Conservation (phyloP, 208 protist species). For the Leishmania amazonensis region DNA sequence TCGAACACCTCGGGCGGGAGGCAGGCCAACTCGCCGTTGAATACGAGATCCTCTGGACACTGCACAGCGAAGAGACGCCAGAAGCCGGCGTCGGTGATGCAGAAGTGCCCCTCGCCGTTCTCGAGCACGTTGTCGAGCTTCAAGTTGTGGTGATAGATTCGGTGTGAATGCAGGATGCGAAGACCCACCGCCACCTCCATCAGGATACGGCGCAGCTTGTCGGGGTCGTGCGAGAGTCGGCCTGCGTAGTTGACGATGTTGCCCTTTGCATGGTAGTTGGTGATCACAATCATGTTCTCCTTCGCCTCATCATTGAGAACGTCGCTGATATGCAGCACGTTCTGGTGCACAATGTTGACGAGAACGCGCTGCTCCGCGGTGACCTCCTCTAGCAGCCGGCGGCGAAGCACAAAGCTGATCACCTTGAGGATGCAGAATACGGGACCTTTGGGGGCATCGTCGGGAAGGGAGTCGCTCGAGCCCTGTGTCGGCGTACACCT, state of each 20-base stretch:
- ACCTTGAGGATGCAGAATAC: slow-evolving; percentile 62
- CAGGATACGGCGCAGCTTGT: slow-evolving; percentile 56
- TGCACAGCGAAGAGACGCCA: slow-evolving; percentile 73
- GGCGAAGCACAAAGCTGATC: slow-evolving; percentile 71
- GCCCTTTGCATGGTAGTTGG: slow-evolving; percentile 47
- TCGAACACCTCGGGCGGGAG: slow-evolving; percentile 83
- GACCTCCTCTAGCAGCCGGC: slow-evolving; percentile 43
- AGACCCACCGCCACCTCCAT: slow-evolving; percentile 65
- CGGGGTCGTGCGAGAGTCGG: slow-evolving; percentile 47
- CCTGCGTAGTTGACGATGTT: slow-evolving; percentile 52
- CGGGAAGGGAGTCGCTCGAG: not conserved
- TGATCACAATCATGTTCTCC: slow-evolving; percentile 80
- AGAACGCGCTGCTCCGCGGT: slow-evolving; percentile 62
- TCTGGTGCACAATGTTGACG: slow-evolving; percentile 52
- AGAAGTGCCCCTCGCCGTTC: slow-evolving; percentile 45
- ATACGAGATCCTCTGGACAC: slow-evolving; percentile 76
- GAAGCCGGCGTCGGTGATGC: slow-evolving; percentile 79
- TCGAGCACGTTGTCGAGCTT: slow-evolving; percentile 84
- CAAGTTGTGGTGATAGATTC: slow-evolving; percentile 84
- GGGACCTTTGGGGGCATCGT: slow-evolving; percentile 9
- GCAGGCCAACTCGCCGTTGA: slow-evolving; percentile 81
- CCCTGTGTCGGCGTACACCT: slow-evolving; percentile 3
- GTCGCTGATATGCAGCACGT: slow-evolving; percentile 62
- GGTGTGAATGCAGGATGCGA: slow-evolving; percentile 70
- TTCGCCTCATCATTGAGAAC: slow-evolving; percentile 74